Conservation (phyloP, 1,284 basidiomycete genomes). For the Cutaneotrichosporon spelunceum region DNA sequence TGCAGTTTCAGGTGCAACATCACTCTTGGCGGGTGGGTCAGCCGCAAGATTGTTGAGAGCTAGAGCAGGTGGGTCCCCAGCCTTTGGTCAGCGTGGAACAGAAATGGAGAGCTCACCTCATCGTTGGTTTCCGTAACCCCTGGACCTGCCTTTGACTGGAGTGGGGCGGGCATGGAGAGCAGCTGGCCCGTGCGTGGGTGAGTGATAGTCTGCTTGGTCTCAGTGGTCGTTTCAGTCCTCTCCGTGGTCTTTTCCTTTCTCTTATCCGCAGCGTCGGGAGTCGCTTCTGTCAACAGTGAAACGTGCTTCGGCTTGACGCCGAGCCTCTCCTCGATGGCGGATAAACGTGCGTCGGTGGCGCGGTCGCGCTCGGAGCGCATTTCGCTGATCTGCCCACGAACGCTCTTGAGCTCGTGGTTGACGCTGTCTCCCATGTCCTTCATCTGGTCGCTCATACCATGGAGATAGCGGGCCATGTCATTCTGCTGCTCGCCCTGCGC, state of each 20-base stretch:
- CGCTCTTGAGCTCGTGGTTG: slow-evolving; percentile 38
- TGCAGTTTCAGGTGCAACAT: not conserved
- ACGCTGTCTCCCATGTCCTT: slow-evolving; percentile 34
- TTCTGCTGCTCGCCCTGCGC: slow-evolving; percentile 21
- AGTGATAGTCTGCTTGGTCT: slow-evolving; percentile 5
- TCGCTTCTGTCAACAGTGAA: not conserved
- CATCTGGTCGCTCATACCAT: slow-evolving; percentile 48
- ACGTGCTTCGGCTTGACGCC: not conserved
- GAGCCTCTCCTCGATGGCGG: slow-evolving; percentile 27
- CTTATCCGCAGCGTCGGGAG: not conserved
- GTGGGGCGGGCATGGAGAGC: slow-evolving; percentile 27
- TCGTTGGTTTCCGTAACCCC: slow-evolving; percentile 40
- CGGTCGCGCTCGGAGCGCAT: slow-evolving; percentile 41
- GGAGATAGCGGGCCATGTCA: slow-evolving; percentile 46
- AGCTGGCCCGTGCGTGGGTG: slow-evolving; percentile 40
- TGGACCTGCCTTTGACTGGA: slow-evolving; percentile 19
- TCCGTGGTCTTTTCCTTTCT: slow-evolving; percentile 2
- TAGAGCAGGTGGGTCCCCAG: too few species aligned
- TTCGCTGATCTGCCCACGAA: slow-evolving; percentile 41
- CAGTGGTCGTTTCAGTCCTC: not conserved
- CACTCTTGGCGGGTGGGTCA: not conserved
- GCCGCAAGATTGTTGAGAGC: too few species aligned
- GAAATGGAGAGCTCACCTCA: slow-evolving; percentile 27
- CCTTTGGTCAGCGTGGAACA: not conserved
- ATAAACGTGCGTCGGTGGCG: slow-evolving; percentile 43